Evolutionary conservation across 805 yeast genomes (phyloP).

Genomic region (Jamesozyma hellenica): DNA sequence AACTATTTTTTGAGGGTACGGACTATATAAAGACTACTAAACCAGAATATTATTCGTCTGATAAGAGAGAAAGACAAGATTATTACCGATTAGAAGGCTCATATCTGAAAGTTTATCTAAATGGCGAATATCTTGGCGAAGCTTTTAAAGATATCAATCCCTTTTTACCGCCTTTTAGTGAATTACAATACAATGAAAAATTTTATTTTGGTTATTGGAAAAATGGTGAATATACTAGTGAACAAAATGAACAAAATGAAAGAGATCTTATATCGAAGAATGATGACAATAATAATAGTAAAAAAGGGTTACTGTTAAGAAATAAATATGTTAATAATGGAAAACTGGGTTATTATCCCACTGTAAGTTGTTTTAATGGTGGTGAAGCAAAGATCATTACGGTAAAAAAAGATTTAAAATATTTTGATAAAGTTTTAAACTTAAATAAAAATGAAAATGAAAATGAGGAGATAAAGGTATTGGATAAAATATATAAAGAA

Average conservation of each 20-base stretch:
- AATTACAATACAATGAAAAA: conserved; percentile 35
- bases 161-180: conserved; percentile 71
- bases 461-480: conserved; percentile 34
- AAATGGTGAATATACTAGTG: conserved; percentile 12
- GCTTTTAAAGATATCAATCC: conserved; percentile 61
- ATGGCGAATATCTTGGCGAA: conserved; percentile 59
- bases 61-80: conserved; percentile 29
- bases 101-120: conserved; percentile 57
- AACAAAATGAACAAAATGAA: conserved; percentile 2
- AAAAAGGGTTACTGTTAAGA: conserved; percentile 16
- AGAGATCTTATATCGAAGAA: background rate
- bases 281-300: background rate
- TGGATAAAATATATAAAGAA: conserved; percentile 54
- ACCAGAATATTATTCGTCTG: conserved; percentile 27
- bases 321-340: conserved; percentile 63
- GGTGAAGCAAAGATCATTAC: conserved; percentile 67
- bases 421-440: conserved; percentile 8
- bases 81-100: conserved; percentile 39
- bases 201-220: conserved; percentile 27
- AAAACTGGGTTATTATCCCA: conserved; percentile 81
- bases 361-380: conserved; percentile 68
- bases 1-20: conserved; percentile 71
- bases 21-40: conserved; percentile 38
- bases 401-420: conserved; percentile 48
- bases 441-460: conserved; percentile 13